Evolutionary conservation across 2,329 filamentous ascomycete species (phyloP), one percentile per base, ranked within the genome.

Genomic region (Trichoderma aggressivum): DNA sequence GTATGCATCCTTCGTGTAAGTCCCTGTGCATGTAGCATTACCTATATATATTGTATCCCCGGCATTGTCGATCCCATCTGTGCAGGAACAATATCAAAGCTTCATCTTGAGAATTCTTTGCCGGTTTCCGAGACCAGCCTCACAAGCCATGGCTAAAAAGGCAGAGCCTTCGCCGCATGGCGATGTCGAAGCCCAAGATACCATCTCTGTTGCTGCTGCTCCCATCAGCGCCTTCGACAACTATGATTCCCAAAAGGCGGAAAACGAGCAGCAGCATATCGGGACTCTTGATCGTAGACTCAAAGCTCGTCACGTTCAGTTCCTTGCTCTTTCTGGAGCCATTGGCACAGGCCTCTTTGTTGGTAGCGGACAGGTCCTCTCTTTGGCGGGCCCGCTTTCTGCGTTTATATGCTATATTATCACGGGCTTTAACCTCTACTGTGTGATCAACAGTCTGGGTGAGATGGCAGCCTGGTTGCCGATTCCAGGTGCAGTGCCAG

Each of bases 381-480:
- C 81, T 14, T 77, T 84, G 1, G 81, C 82, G 0, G 83, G 83
- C 0, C 82, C 83, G 16, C 73, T 84, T 3, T 82, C 81, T 6
- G 80, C 81, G 2, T 80, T 84, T 64, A 76, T 84, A 6, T 82
- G 80, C 8, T 84, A 84, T 71, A 73, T 81, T 28, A 77, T 83
- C 70, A 85, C 82, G 3, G 84, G 84, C 1, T 80, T 84, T 73
- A 83, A 85, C 61, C 78, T 86, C n/a, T 85, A 81, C 75, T 84
- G 82, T 64, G 84, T 86, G 34, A 84, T 86, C 70, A 80, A 81
- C 73, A 79, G 80, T 75, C 85, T 90, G 69, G 85, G 84, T 24
- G 87, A 89, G 79, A 87, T 91, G 82, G 87, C 88, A 26, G 85
- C 89, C 36, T 90, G 88, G 82, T 84, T 91, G 65, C 87, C 89